phyloP scores from a whole-genome alignment of 2,329 filamentous ascomycete species.

The Diaporthe aspalathi region DNA sequence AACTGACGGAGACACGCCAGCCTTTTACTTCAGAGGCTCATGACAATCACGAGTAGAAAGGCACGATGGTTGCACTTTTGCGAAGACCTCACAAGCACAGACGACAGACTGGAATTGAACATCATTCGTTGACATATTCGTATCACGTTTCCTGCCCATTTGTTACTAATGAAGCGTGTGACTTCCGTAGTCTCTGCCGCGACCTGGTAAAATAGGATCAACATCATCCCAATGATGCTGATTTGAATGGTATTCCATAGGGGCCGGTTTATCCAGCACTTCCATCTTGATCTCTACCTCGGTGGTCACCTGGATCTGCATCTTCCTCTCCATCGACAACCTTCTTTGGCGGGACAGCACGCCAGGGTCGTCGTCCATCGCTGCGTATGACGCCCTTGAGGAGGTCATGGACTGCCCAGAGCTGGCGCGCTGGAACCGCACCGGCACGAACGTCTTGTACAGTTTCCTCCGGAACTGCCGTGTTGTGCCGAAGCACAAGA shows the following conservation, averaged over 20 bases:
- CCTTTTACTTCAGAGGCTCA: too few species aligned
- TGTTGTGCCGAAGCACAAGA: constrained; percentile 35
- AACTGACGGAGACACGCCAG: too few species aligned
- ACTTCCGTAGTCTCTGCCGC: not conserved
- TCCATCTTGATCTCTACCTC: constrained; percentile 38
- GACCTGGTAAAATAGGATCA: constrained; percentile 1
- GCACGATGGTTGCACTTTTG: not conserved
- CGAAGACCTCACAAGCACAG: not conserved
- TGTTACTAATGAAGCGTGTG: not conserved
- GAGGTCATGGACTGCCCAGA: constrained; percentile 15
- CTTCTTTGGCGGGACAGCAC: constrained; percentile 37
- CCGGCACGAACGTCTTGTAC: constrained; percentile 29
- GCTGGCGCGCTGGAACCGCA: constrained; percentile 1
- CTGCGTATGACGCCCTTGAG: constrained; percentile 16
- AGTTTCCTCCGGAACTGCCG: constrained; percentile 29
- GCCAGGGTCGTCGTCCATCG: constrained; percentile 37
- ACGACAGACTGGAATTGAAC: not conserved
- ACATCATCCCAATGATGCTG: constrained; percentile 31
- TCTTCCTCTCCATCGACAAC: constrained; percentile 36
- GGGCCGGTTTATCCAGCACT: not conserved
- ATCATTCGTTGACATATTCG: not conserved
- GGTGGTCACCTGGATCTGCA: constrained; percentile 37
- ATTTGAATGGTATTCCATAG: not conserved
- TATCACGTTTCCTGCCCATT: not conserved
- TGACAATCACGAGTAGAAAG: too few species aligned